These are phyloP conservation scores for Puccinia hordei DNA, from an alignment of 1,284 basidiomycete species.

Conservation along the genomic window DNA sequence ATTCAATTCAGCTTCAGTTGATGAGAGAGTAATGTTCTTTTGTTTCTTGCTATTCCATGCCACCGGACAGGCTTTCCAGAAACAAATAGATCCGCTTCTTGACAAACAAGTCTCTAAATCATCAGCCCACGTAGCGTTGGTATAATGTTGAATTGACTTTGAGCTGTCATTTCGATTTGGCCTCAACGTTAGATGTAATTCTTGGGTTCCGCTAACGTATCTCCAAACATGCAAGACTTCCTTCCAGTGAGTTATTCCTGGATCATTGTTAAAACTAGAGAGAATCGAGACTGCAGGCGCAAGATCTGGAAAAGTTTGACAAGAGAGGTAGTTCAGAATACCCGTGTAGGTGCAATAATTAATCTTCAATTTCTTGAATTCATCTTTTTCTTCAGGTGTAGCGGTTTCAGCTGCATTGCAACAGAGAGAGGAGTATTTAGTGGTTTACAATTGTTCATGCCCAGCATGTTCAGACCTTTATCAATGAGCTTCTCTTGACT, in stretches of 20 bases:
- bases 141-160: background rate
- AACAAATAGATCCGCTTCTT: background rate
- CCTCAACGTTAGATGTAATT: background rate
- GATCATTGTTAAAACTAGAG: background rate
- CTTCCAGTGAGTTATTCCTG: background rate
- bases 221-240: background rate
- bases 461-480: background rate
- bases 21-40: background rate
- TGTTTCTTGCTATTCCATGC: slow-evolving; percentile 7
- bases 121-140: background rate
- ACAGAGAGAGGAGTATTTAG: background rate
- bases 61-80: background rate
- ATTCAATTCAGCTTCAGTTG: background rate
- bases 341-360: background rate
- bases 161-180: background rate
- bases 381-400: background rate
- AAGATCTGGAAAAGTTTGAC: background rate
- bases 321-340: slow-evolving; percentile 4
- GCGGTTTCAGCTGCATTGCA: background rate
- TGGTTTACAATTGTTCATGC: background rate
- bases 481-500: background rate
- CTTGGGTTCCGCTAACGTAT: background rate
- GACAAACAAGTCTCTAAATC: background rate
- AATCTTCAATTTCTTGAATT: background rate
- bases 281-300: background rate